phyloP scores from a whole-genome alignment of 129 eudicot species.

The Kitagawia praeruptora region DNA sequence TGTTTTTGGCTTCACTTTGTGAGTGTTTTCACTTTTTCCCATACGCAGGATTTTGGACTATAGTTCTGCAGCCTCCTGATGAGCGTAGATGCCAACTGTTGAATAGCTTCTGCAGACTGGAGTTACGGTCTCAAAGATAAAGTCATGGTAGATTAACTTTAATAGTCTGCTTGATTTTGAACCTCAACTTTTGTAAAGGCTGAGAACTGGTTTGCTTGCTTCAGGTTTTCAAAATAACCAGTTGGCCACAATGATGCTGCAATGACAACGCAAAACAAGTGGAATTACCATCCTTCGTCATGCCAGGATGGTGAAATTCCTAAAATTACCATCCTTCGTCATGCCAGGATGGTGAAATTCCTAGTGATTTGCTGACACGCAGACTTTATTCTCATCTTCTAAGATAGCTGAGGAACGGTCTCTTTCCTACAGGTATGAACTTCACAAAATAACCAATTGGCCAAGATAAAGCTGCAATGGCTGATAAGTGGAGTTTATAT shows the following conservation, averaged over 20 bases:
- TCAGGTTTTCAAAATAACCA: not conserved
- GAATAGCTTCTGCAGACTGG: not conserved
- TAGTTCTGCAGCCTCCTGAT: not conserved
- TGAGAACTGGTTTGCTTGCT: not conserved
- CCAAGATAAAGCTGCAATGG: constrained; percentile 62
- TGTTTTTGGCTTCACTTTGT: not conserved
- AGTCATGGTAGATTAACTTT: not conserved
- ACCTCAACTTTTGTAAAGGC: not conserved
- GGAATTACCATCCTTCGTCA: not conserved
- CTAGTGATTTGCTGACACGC: not conserved
- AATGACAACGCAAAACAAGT: not conserved
- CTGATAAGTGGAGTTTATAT: too few species aligned
- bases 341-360: too few species aligned
- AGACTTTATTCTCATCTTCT: constrained; percentile 8
- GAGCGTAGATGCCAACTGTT: not conserved
- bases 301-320: not conserved
- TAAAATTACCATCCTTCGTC: too few species aligned
- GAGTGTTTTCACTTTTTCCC: not conserved
- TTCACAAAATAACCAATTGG: constrained; percentile 69
- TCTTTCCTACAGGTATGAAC: constrained; percentile 68
- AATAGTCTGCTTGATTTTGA: not conserved
- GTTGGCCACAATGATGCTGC: not conserved
- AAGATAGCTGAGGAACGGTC: constrained; percentile 46
- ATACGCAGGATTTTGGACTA: not conserved
- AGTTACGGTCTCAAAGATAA: not conserved